Evolutionary conservation across 768 basidiomycete species (phyloP), one percentile per base, ranked within the genome.

Genomic region (Cubamyces lactineus): DNA sequence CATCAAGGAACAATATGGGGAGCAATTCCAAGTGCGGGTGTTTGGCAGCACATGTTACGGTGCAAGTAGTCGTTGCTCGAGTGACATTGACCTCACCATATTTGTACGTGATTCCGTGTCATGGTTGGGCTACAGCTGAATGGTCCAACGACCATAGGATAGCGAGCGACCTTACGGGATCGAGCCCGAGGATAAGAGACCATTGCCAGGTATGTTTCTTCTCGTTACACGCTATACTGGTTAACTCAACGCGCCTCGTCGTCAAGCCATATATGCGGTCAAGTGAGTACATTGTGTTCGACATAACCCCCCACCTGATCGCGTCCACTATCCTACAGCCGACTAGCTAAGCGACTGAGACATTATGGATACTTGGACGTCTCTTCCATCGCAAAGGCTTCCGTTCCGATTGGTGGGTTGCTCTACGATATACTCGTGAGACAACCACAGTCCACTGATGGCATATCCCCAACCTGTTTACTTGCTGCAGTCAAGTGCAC

Each of bases 31-130:
- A 3, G 74, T 84, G 3, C 65, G 71, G 26, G 56, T 73, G 1
- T 86, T 85, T 67, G 85, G 85, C 34, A 85, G 84, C 61, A 77
- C 79, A 17, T 71, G 73, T 65, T 84, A 85, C 67, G 82, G 82
- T 34, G 75, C 79, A 38, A 76, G 78, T 42, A 65, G 71, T 34
- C 43, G 57, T 2, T 63, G 52, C 2, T 34, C 9, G 9, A 82
- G 83, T 62, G 84, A 86, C 66, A 68, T 86, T 48, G 85, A 86
- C 66, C 63, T 86, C 49, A 75, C 83, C 9, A 70, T 87, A 42
- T 56, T 84, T 2, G 86, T 86, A 56, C 59, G 80, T 71, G 12
- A 17, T 39, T 38, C 49, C 41, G 34, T 9, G 9, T 34, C 34
- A 11, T 11, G 34, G 1, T 11, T 6, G 34, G 34, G 34, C 34